phyloP scores from a whole-genome alignment of 352 stramenopile genomes.

The Phytophthora melonis region DNA sequence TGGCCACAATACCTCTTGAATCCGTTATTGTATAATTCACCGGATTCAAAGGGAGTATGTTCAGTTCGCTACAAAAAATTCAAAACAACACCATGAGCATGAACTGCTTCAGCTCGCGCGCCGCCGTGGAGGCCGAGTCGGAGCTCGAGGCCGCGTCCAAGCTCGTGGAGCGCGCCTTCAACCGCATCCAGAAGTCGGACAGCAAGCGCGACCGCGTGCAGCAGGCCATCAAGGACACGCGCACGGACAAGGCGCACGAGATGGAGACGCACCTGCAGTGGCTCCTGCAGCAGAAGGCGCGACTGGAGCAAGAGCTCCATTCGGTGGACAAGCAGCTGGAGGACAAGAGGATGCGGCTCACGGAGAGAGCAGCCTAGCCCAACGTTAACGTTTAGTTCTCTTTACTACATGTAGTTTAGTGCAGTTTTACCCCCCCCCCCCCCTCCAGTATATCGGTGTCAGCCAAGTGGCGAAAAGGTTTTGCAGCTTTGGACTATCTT shows the following conservation, averaged over 20 bases:
- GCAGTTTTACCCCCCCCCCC: neutral
- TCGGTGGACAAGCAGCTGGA: constrained; percentile 56
- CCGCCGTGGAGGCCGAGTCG: constrained; percentile 61
- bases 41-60: constrained; percentile 15
- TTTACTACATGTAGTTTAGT: neutral
- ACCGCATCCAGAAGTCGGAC: constrained; percentile 67
- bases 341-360: constrained; percentile 65
- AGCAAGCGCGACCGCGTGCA: constrained; percentile 48
- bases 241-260: constrained; percentile 45
- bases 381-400: neutral
- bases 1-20: constrained; percentile 17
- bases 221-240: constrained; percentile 49
- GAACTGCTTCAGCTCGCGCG: constrained; percentile 74
- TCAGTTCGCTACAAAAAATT: constrained; percentile 10
- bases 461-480: constrained; percentile 9
- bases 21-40: constrained; percentile 25
- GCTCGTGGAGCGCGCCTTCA: constrained; percentile 65
- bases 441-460: neutral
- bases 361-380: constrained; percentile 47
- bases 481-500: constrained; percentile 3
- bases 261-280: constrained; percentile 67
- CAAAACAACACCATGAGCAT: constrained; percentile 52
- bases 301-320: constrained; percentile 56
- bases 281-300: constrained; percentile 58
- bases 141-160: constrained; percentile 78